A percentile compares a stretch with the other conserved stretches of the same genome.
Evolutionary conservation across 2,329 filamentous ascomycete genomes (phyloP).

Genomic region (Zymoseptoria ardabiliae): DNA sequence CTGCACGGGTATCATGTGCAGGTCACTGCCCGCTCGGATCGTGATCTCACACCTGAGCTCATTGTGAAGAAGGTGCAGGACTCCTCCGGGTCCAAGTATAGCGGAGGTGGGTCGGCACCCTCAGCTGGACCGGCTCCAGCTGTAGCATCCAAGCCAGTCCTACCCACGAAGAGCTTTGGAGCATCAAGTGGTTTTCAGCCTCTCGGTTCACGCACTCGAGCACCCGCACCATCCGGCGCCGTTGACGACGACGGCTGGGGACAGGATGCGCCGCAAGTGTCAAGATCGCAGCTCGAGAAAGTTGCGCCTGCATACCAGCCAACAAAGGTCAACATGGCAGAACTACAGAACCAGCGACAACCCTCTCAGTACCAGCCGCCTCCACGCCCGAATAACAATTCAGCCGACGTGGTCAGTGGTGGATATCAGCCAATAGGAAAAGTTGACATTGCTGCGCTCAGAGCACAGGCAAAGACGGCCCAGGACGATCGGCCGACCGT

Average conservation of each 20-base stretch:
- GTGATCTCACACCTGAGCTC: constrained; percentile 75
- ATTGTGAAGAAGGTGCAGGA: constrained; percentile 93
- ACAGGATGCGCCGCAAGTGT: constrained; percentile 82
- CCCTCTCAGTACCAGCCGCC: constrained; percentile 53
- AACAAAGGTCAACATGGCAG: constrained; percentile 88
- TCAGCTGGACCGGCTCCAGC: constrained; percentile 58
- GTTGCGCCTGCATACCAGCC: constrained; percentile 89
- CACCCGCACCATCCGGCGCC: constrained; percentile 45
- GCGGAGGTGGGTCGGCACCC: constrained; percentile 50
- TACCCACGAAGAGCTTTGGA: constrained; percentile 60
- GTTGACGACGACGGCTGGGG: constrained; percentile 91
- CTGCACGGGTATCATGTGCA: constrained; percentile 96
- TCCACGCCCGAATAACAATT: constrained; percentile 38
- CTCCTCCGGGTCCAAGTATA: constrained; percentile 92
- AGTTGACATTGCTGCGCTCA: constrained; percentile 90
- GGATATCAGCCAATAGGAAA: constrained; percentile 92
- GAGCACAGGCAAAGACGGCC: constrained; percentile 60
- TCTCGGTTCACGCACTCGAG: constrained; percentile 54
- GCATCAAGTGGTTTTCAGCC: constrained; percentile 55
- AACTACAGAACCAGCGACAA: constrained; percentile 67
- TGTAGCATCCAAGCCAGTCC: constrained; percentile 84
- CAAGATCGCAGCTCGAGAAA: constrained; percentile 80
- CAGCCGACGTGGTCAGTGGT: constrained; percentile 65
- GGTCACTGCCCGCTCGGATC: constrained; percentile 86
- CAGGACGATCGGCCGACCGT: constrained; percentile 72